These are phyloP conservation scores for Betula pendula DNA, from an alignment of 306 rosid species.

Conservation along the genomic window DNA sequence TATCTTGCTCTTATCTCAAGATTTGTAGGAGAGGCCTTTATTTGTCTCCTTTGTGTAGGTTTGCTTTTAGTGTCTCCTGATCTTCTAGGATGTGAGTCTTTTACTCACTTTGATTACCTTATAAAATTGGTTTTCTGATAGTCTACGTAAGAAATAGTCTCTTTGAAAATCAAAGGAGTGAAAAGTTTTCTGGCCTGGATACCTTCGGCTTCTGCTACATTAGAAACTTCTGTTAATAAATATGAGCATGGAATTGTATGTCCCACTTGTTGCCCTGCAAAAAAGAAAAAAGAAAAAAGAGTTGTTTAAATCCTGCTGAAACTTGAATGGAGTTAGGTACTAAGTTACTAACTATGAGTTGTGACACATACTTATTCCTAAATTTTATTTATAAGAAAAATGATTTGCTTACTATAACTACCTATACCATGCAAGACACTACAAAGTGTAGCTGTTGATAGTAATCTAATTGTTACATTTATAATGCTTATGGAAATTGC, in stretches of 20 bases:
- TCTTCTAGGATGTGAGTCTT: neutral
- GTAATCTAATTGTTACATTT: neutral
- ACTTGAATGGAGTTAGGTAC: neutral
- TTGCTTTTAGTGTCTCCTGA: neutral
- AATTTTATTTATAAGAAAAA: neutral
- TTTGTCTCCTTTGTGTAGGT: neutral
- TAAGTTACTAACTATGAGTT: neutral
- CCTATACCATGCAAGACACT: neutral
- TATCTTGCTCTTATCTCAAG: neutral
- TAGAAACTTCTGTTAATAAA: neutral
- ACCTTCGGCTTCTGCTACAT: neutral
- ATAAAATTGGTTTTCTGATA: neutral
- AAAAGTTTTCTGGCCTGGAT: slow-evolving; percentile 8
- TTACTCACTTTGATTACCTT: neutral
- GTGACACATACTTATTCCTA: neutral
- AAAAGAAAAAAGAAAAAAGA: no score
- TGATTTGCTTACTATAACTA: neutral
- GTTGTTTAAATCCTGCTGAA: slow-evolving; percentile 4
- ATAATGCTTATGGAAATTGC: slow-evolving; percentile 2
- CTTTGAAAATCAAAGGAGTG: neutral
- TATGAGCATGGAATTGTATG: neutral
- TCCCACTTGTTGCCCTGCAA: neutral
- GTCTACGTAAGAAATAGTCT: neutral
- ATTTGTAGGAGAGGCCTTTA: neutral
- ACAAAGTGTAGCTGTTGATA: neutral